Evolutionary conservation across 352 stramenopile genomes (phyloP).

Genomic region (Elongisporangium anandrum): DNA sequence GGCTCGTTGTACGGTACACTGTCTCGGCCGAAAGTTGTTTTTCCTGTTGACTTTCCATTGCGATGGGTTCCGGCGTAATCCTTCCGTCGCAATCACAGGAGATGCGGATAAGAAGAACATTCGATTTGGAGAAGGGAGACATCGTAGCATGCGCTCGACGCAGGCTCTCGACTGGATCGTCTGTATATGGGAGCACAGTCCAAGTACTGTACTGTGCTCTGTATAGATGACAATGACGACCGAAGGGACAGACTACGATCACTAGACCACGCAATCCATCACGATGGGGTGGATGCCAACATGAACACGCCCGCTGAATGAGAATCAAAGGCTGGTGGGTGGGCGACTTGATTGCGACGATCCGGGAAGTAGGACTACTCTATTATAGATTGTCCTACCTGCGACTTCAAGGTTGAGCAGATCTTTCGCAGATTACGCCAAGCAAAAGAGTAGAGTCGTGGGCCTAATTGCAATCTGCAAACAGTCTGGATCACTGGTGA

Average conservation of each 20-base stretch:
- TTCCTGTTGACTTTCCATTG: not conserved
- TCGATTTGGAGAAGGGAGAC: not conserved
- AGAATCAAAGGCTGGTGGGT: too few species aligned
- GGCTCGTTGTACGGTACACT: not conserved
- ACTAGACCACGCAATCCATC: too few species aligned
- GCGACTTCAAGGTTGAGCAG: too few species aligned
- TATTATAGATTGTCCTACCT: too few species aligned
- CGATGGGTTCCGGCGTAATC: not conserved
- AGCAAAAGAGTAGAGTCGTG: too few species aligned
- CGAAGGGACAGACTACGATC: not conserved
- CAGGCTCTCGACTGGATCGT: not conserved
- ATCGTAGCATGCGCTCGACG: not conserved
- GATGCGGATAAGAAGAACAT: not conserved
- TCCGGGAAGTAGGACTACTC: too few species aligned
- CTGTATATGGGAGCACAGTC: not conserved
- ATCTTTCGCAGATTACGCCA: too few species aligned
- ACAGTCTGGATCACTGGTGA: too few species aligned
- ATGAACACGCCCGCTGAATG: too few species aligned
- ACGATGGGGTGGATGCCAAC: too few species aligned
- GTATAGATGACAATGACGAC: not conserved
- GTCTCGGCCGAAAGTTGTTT: not conserved
- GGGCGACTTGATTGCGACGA: too few species aligned
- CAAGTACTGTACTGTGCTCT: not conserved
- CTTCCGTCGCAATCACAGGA: not conserved
- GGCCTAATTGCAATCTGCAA: too few species aligned